Conservation (phyloP, 768 basidiomycete genomes). For the Paxillus involutus region DNA sequence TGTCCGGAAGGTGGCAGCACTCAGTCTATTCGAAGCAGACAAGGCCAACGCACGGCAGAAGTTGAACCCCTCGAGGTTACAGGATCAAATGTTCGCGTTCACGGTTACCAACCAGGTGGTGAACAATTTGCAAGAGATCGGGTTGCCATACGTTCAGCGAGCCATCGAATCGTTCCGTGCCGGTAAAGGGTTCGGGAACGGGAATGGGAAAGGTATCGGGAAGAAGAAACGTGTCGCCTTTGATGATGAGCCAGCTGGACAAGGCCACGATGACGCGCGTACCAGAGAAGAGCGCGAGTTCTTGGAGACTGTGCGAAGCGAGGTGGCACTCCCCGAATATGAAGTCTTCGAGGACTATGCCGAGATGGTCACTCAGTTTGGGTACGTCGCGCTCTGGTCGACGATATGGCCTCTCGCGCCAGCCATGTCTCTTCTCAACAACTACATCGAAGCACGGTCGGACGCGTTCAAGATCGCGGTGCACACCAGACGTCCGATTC, state of each 20-base stretch:
- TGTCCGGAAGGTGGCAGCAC: constrained; percentile 13
- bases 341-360: constrained; percentile 85
- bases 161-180: constrained; percentile 51
- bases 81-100: constrained; percentile 92
- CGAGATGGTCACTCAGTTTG: constrained; percentile 97
- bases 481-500: constrained; percentile 82
- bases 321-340: constrained; percentile 81
- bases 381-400: constrained; percentile 90
- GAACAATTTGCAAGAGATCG: constrained; percentile 76
- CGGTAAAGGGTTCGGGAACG: constrained; percentile 38
- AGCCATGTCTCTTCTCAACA: constrained; percentile 88
- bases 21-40: constrained; percentile 52
- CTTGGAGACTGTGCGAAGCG: constrained; percentile 71
- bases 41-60: constrained; percentile 50
- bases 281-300: constrained; percentile 72
- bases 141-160: constrained; percentile 75
- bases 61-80: constrained; percentile 66
- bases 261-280: constrained; percentile 29
- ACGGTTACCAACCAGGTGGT: constrained; percentile 87
- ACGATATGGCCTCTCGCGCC: constrained; percentile 93
- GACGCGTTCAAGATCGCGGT: constrained; percentile 95
- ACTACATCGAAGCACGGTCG: constrained; percentile 86
- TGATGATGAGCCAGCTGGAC: constrained; percentile 53
- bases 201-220: constrained; percentile 18
- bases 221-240: constrained; percentile 72